These are phyloP conservation scores for Aspergillus olivimuriae DNA, from an alignment of 495 filamentous ascomycete species.

Conservation along the genomic window DNA sequence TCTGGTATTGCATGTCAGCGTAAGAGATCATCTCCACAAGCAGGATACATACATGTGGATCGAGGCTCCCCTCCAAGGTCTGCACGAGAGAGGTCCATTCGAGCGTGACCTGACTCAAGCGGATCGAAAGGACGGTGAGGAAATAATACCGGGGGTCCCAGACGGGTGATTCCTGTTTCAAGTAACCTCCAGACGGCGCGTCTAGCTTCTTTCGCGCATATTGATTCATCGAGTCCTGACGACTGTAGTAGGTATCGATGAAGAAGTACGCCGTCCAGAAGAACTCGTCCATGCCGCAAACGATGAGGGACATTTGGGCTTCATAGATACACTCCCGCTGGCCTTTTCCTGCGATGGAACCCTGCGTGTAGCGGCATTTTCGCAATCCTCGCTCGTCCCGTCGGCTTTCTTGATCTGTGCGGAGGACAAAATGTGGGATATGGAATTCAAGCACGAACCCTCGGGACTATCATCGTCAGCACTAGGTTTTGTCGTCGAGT, in stretches of 20 bases:
- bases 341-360: background rate
- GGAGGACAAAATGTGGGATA: background rate
- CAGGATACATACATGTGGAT: background rate
- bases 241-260: background rate
- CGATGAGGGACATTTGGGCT: background rate
- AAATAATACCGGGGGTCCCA: background rate
- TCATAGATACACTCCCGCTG: background rate
- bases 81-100: slow-evolving; percentile 4
- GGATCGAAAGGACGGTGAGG: background rate
- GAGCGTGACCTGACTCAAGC: slow-evolving; percentile 1
- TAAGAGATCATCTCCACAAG: background rate
- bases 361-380: background rate
- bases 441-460: background rate
- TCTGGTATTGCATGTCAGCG: background rate
- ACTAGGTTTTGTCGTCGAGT: background rate
- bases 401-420: background rate
- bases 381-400: background rate
- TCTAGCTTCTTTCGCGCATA: background rate
- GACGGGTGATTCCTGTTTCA: background rate
- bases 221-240: background rate
- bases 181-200: background rate
- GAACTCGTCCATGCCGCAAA: background rate
- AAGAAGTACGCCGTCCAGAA: background rate
- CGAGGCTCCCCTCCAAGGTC: background rate
- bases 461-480: background rate